Evolutionary conservation across 257 asterid genomes (phyloP).

Genomic region (Avicennia marina): DNA sequence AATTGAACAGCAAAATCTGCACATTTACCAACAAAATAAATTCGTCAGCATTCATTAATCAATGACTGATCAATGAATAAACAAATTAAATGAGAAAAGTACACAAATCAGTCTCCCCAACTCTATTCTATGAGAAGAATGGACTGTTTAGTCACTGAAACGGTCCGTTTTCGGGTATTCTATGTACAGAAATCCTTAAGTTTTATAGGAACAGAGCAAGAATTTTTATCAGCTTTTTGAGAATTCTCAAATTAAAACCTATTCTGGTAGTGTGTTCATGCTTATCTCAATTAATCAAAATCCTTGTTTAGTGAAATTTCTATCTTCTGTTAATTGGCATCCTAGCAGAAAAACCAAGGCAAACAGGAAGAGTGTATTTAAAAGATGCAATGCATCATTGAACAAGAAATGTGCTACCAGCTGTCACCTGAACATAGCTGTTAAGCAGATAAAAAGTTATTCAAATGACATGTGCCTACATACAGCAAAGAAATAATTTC

Average conservation of each 20-base stretch:
- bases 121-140: not conserved
- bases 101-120: constrained; percentile 2
- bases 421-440: not conserved
- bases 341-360: not conserved
- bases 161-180: too few relatives aligned
- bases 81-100: constrained; percentile 1
- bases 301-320: not conserved
- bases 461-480: not conserved
- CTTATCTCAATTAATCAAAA: not conserved
- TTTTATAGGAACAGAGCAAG: too few relatives aligned
- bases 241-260: not conserved
- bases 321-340: not conserved
- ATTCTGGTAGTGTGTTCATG: not conserved
- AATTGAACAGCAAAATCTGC: constrained; percentile 96
- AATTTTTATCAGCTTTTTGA: too few relatives aligned
- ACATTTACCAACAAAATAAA: constrained; percentile 16
- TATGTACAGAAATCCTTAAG: too few relatives aligned
- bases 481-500: not conserved
- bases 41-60: constrained; percentile 16
- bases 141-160: not conserved
- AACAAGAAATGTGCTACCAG: not conserved
- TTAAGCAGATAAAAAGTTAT: not conserved
- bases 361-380: not conserved
- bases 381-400: not conserved
- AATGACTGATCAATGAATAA: not conserved